Evolutionary conservation across 495 filamentous ascomycete species (phyloP).

Genomic region (Physcia stellaris): DNA sequence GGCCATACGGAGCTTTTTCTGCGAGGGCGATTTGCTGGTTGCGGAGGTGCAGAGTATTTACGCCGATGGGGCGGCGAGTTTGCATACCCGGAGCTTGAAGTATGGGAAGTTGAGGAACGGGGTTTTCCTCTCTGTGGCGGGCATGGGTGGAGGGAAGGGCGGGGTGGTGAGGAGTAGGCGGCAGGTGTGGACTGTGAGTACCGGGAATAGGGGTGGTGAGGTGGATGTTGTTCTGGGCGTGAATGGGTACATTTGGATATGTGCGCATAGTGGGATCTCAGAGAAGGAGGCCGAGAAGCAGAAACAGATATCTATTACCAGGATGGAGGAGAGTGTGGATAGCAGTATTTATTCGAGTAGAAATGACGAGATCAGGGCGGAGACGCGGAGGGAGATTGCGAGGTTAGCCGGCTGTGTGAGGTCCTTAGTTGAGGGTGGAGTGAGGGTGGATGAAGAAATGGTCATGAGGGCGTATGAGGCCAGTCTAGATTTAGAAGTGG

Average conservation of each 20-base stretch:
- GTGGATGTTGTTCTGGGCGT: slow-evolving; percentile 85
- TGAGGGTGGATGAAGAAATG: slow-evolving; percentile 85
- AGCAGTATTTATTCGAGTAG: slow-evolving; percentile 76
- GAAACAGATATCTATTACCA: background rate
- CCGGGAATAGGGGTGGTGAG: slow-evolving; percentile 53
- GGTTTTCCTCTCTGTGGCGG: slow-evolving; percentile 66
- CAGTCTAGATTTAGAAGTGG: slow-evolving; percentile 43
- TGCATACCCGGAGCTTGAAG: slow-evolving; percentile 80
- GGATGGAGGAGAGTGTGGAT: slow-evolving; percentile 35
- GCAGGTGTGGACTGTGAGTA: slow-evolving; percentile 74
- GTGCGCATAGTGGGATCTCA: slow-evolving; percentile 51
- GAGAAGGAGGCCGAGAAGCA: slow-evolving; percentile 11
- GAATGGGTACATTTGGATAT: slow-evolving; percentile 92
- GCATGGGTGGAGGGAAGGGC: slow-evolving; percentile 61
- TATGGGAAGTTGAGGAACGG: slow-evolving; percentile 95
- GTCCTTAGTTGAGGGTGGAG: slow-evolving; percentile 64
- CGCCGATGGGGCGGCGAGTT: slow-evolving; percentile 62
- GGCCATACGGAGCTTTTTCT: slow-evolving; percentile 86
- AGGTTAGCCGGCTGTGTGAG: slow-evolving; percentile 65
- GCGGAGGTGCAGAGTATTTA: slow-evolving; percentile 84
- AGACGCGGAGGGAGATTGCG: slow-evolving; percentile 77
- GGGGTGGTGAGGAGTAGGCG: slow-evolving; percentile 69
- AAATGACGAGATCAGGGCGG: slow-evolving; percentile 65
- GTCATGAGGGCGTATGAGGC: slow-evolving; percentile 72
- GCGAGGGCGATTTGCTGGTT: slow-evolving; percentile 77